phyloP scores from a whole-genome alignment of 2,329 filamentous ascomycete species.

The Aspergillus felis region DNA sequence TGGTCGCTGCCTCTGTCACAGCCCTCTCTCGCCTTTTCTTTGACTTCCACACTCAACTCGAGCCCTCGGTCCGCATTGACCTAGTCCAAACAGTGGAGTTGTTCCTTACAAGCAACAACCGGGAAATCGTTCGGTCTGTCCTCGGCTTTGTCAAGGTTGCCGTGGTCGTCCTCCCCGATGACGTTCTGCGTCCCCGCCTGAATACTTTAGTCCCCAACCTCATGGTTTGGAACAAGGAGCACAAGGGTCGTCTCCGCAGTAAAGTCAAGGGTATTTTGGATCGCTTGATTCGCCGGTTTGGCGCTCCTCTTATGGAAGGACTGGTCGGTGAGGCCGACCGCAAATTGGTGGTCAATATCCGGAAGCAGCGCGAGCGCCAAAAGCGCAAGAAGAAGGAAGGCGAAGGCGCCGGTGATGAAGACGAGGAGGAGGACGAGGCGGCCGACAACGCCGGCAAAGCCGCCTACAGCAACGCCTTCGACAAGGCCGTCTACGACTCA shows the following conservation, averaged over 20 bases:
- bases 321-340: constrained; percentile 80
- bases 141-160: constrained; percentile 97
- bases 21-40: constrained; percentile 90
- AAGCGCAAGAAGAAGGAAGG: constrained; percentile 81
- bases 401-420: constrained; percentile 55
- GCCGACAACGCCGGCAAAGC: constrained; percentile 19
- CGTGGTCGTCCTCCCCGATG: constrained; percentile 76
- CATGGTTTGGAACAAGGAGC: constrained; percentile 95
- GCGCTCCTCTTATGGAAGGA: constrained; percentile 73
- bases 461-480: constrained; percentile 83
- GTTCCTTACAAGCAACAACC: constrained; percentile 93
- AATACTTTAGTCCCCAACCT: constrained; percentile 78
- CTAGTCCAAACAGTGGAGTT: constrained; percentile 93
- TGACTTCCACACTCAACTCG: constrained; percentile 74
- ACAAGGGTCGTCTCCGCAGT: constrained; percentile 93
- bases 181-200: constrained; percentile 74
- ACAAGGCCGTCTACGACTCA: constrained; percentile 90
- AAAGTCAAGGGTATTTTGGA: constrained; percentile 99
- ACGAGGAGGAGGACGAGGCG: constrained; percentile 46
- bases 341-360: constrained; percentile 89
- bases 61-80: constrained; percentile 68
- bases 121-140: constrained; percentile 92
- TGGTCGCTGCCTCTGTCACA: constrained; percentile 96
- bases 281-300: constrained; percentile 87
- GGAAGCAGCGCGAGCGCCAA: constrained; percentile 85